Conservation (phyloP, 257 asterid species). For the Fraxinus anomala region DNA sequence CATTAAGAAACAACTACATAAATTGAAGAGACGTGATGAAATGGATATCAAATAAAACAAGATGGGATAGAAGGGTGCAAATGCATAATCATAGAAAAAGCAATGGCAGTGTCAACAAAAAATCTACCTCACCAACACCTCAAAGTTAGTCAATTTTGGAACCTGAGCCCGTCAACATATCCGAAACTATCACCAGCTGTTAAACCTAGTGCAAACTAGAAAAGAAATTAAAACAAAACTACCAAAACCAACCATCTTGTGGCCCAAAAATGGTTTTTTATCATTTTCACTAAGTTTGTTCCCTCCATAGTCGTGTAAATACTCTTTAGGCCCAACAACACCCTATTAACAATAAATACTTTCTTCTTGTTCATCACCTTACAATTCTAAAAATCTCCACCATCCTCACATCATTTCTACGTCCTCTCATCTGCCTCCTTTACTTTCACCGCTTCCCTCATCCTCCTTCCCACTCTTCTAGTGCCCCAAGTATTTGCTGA, state of each 20-base stretch:
- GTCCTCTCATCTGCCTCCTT: neutral
- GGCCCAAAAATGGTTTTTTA: neutral
- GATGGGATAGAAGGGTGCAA: neutral
- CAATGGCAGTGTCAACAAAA: neutral
- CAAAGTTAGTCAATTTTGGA: neutral
- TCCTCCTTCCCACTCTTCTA: neutral
- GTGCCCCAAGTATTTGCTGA: neutral
- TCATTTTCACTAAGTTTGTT: too few relatives aligned
- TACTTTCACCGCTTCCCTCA: neutral
- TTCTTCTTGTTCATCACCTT: neutral
- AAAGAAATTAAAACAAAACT: neutral
- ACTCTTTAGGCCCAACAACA: neutral
- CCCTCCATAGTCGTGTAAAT: too few relatives aligned
- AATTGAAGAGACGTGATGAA: neutral
- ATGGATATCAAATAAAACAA: neutral
- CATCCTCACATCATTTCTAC: neutral
- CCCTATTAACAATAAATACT: neutral
- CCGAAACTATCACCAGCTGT: neutral
- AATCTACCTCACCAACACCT: neutral
- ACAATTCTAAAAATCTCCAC: neutral
- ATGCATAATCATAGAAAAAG: neutral
- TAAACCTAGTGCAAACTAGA: neutral
- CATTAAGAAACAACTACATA: neutral
- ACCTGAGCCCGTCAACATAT: neutral
- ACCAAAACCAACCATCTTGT: neutral